Evolutionary conservation across 1,284 basidiomycete species (phyloP), one percentile per base, ranked within the genome.

Genomic region (Puccinia coronata): DNA sequence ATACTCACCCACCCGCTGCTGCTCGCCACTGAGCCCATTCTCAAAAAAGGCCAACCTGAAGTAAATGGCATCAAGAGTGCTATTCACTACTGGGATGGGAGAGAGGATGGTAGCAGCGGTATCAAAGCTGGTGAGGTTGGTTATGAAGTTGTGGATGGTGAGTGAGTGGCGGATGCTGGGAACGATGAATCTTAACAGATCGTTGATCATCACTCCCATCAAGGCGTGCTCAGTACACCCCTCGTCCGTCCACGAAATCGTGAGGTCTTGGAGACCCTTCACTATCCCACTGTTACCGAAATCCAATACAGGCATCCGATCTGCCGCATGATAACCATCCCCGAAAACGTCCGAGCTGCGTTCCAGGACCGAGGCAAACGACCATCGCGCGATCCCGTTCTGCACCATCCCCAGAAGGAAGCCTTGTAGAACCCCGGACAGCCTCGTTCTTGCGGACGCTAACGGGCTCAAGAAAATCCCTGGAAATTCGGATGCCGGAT

Each of bases 371-470:
- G 74, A 76, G 39, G 6, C 59, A 65, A 76, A 76, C 57, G 55
- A 63, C 74, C 74, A 76, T 49, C 74, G 55, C 31, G 39, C 74
- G 2, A 76, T n/a, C 4, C 74, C 74, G 39, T 76, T 76, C 28
- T 76, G 74, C 39, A 76, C 43, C 39, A 76, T 76, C 18, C 74
- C 74, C 23, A 76, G 41, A 25, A 76, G 49, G 36, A 76, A 65
- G 12, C 55, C 74, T 59, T 76, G 74, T 9, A 76, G 9, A 18
- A 76, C 49, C 49, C 53, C 74, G 9, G 74, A 76, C 31, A 51
- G 11, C 4, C 28, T 76, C 34, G 57, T 76, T 28, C 12, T 43
- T 31, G 59, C 39, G 28, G 74, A 61, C n/a, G 74, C 41, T 18
- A 65, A 36, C 34, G 74, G 74, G 34, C 53, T 76, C 36, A 76